Evolutionary conservation across 2,329 filamentous ascomycete genomes (phyloP), one percentile per base, ranked within the genome.

Genomic region (Diaporthe ampelina): DNA sequence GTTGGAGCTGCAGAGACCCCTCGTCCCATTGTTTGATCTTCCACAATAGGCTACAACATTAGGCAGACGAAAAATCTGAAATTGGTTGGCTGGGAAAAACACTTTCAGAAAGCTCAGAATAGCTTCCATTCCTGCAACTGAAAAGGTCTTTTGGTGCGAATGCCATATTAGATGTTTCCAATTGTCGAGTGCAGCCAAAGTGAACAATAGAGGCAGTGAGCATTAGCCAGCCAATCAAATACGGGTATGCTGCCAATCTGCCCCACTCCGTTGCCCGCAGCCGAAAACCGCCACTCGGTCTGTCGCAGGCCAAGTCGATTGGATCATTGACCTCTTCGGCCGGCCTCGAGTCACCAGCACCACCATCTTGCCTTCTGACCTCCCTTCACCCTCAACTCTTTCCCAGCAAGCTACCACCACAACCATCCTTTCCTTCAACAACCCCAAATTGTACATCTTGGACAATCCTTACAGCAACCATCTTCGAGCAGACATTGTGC

Each of bases 241-340:
- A 10, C 32, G 13, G n/a, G 0, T 15, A 15, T 21, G 8, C 3
- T 13, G 4, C 15, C n/a, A 26, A 21, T 9, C 15, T 29, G 48
- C 29, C 63, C 63, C 63, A 68, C 63, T 26, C n/a, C 8, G 7
- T 6, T 45, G 21, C 45, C 29, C 21, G 45, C 45, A 32, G 45
- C 63, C 29, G 63, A 52, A 37, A 67, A 67, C 43, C 61, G 61
- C 63, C 63, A 67, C 63, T 13, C 63, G 19, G 45, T 67, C 63
- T 26, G 45, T n/a, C 63, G 17, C 26, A 43, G 29, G 17, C 26
- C 11, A 48, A 65, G 59, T 65, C 40, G 43, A 65, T 48, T 65
- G 59, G 63, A 52, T 67, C 63, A 67, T 67, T 67, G 63, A 67
- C 61, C 61, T 65, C 61, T 43, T 65, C 13, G 29, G 29, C 10